Conservation (phyloP, 202 grass and related monocot species). For the Hordeum pubiflorum region DNA sequence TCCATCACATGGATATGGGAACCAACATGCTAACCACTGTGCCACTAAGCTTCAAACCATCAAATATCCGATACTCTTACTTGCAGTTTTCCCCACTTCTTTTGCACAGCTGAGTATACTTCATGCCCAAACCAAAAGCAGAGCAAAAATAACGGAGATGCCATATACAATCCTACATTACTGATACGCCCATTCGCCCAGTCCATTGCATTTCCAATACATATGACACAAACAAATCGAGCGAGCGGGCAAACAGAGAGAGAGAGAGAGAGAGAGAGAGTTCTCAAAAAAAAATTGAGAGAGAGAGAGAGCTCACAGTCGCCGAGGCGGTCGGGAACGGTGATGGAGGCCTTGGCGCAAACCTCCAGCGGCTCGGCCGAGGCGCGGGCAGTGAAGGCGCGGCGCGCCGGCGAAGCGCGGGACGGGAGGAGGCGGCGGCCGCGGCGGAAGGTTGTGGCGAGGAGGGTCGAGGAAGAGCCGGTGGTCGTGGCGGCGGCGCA, state of each 20-base stretch:
- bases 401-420: neutral
- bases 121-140: neutral
- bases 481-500: constrained; percentile 19
- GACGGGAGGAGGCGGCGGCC: neutral
- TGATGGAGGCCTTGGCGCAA: constrained; percentile 63
- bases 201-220: neutral
- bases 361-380: constrained; percentile 54
- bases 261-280: neutral
- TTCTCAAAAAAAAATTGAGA: neutral
- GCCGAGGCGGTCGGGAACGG: constrained; percentile 60
- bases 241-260: neutral
- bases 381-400: constrained; percentile 23
- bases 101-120: neutral
- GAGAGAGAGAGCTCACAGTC: constrained; percentile 47
- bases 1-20: neutral
- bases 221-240: neutral
- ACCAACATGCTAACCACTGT: neutral
- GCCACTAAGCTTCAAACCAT: neutral
- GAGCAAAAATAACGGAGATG: neutral
- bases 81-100: neutral
- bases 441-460: constrained; percentile 29
- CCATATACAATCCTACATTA: neutral
- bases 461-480: constrained; percentile 33
- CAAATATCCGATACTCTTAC: neutral
- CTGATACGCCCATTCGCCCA: neutral